Conservation (phyloP, 371 early-diverging fungal genomes). For the Conidiobolus incongruus region DNA sequence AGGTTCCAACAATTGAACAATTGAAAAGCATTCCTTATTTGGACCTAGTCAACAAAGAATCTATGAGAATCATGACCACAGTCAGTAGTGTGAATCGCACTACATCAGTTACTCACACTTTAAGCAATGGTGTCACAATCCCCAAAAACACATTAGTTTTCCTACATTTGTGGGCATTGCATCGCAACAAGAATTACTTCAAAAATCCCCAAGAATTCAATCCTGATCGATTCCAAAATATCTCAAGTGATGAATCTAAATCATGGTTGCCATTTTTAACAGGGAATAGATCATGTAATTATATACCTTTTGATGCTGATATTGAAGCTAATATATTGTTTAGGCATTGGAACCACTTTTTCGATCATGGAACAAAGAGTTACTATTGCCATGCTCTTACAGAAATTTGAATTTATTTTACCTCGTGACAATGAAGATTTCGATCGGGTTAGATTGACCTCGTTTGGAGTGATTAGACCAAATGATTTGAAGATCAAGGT, state of each 20-base stretch:
- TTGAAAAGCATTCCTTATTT: not conserved
- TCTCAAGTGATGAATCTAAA: not conserved
- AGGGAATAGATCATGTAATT: not conserved
- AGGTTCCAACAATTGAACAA: not conserved
- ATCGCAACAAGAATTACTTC: not conserved
- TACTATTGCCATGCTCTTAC: constrained; percentile 17
- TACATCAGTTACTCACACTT: not conserved
- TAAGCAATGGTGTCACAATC: not conserved
- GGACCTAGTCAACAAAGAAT: constrained; percentile 1
- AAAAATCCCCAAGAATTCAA: not conserved
- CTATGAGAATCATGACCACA: constrained; percentile 1
- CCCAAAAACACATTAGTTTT: not conserved
- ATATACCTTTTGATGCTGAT: not conserved
- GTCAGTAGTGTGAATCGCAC: not conserved
- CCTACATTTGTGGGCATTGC: not conserved
- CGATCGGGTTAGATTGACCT: no score
- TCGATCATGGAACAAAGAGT: constrained; percentile 26
- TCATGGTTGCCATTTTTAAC: not conserved
- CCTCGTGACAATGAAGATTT: no score
- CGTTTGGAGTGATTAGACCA: no score
- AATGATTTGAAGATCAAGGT: no score
- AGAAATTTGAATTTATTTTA: constrained; percentile 7
- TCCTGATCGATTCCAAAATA: not conserved
- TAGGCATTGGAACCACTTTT: no score
- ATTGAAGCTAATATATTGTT: not conserved